phyloP scores from a whole-genome alignment of 129 eudicot genomes.

The Centrapalus pauciflorus region DNA sequence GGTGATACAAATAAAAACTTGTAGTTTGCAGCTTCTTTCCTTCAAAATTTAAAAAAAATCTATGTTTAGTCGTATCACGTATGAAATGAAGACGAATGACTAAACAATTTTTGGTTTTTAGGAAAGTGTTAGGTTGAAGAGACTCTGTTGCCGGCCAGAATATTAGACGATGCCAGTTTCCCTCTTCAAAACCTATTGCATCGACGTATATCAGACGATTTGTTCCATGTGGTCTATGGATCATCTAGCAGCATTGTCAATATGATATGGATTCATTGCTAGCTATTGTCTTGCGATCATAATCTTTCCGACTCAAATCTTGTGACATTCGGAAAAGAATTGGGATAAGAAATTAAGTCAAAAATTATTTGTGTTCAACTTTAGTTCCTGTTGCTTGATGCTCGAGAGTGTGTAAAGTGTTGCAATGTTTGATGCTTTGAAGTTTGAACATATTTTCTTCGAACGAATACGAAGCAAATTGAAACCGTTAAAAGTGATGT shows the following conservation, averaged over 20 bases:
- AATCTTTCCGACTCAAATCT: neutral
- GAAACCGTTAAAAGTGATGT: neutral
- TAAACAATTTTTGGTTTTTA: slow-evolving; percentile 17
- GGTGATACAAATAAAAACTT: neutral
- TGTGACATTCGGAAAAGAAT: neutral
- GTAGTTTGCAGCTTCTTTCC: neutral
- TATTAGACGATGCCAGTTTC: slow-evolving; percentile 10
- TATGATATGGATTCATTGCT: slow-evolving; percentile 16
- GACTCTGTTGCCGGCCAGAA: slow-evolving; percentile 64
- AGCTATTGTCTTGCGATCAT: neutral
- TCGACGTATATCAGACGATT: neutral
- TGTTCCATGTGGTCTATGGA: slow-evolving; percentile 2
- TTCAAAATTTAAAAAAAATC: neutral
- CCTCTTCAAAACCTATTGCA: neutral
- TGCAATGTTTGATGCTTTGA: slow-evolving; percentile 1
- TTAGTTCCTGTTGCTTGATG: neutral
- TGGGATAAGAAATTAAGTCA: neutral
- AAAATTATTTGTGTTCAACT: neutral
- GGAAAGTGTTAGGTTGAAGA: slow-evolving; percentile 74
- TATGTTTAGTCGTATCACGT: neutral
- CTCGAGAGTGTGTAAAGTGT: neutral
- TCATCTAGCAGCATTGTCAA: slow-evolving; percentile 24
- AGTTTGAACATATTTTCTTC: too few species aligned
- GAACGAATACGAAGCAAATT: too few species aligned
- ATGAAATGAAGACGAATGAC: neutral